Evolutionary conservation across 257 asterid genomes (phyloP), one percentile per base, ranked within the genome.

Genomic region (Fraxinus excelsior): DNA sequence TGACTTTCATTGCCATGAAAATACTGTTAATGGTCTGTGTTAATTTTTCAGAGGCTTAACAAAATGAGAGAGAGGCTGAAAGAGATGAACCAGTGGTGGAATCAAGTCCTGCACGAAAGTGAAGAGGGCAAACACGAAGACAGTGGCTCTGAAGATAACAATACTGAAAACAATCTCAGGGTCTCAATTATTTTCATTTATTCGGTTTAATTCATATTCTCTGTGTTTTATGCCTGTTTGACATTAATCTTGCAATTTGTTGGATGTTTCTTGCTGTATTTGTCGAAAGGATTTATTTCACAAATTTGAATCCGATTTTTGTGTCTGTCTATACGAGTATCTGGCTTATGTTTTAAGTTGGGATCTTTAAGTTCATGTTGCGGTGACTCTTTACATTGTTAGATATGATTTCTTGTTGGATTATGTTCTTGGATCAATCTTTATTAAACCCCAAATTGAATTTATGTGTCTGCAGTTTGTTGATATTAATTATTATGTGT

Each of bases 71-170:
- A 84, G 56, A 62, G 78, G 76, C 66, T 86, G 79, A 82, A 31
- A 49, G 85, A 83, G 75, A 83, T 85, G 88, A 83, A 70, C 34
- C 74, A 84, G 42, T 84, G 85, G 90, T 79, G 82, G 84, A 77
- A 81, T 42, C 70, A 86, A 67, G 87, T 84, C 0, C 76, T 73
- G 5, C 21, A 26, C 25, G 90, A 84, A 74, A 83, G 78, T 6
- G 85, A 80, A 0, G 80, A 81, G 0, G 79, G 29, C 9, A 2
- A 25, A 62, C 32, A 23, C 32, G 72, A 82, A 12, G 87, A 37
- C 4, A 1, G 21, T 34, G 76, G 76, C 2, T 56, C 71, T 37
- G 75, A 72, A 62, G 73, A 78, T 49, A 9, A 46, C 64, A 49
- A 12, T 81, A 19, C 2, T 46, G 73, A 72, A 23, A 21, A 69